Percentiles rank a stretch among this genome's conserved stretches.
phyloP scores from a whole-genome alignment of 306 rosid genomes.

The Purshia tridentata region DNA sequence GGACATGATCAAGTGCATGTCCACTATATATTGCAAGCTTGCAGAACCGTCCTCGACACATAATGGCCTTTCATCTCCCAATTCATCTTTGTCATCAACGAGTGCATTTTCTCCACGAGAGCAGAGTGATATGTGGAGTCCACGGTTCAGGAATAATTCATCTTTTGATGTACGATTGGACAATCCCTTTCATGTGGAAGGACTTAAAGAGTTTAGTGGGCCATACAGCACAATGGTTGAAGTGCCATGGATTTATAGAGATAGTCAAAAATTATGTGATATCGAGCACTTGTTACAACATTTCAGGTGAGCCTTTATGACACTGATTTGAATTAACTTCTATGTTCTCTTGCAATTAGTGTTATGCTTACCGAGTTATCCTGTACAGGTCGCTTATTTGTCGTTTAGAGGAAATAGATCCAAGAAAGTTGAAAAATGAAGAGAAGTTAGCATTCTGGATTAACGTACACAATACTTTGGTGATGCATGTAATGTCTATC shows the following conservation, averaged over 20 bases:
- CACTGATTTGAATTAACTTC: not conserved
- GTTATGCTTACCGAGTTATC: constrained; percentile 22
- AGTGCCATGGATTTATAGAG: constrained; percentile 85
- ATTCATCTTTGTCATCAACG: constrained; percentile 71
- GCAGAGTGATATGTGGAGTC: constrained; percentile 84
- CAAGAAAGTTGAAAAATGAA: constrained; percentile 67
- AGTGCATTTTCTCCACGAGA: constrained; percentile 74
- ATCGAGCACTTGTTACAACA: constrained; percentile 72
- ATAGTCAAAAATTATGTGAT: constrained; percentile 63
- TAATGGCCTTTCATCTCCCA: constrained; percentile 77
- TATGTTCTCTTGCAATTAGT: constrained; percentile 5
- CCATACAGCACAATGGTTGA: constrained; percentile 99
- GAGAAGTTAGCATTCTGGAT: constrained; percentile 99
- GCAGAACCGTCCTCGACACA: constrained; percentile 69
- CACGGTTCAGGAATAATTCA: constrained; percentile 61
- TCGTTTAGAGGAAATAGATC: constrained; percentile 77
- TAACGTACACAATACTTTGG: constrained; percentile 88
- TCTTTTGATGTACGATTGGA: constrained; percentile 77
- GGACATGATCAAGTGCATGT: constrained; percentile 93
- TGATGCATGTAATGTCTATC: constrained; percentile 82
- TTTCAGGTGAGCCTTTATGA: constrained; percentile 59
- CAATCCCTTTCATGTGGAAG: constrained; percentile 87
- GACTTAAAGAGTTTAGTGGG: constrained; percentile 91
- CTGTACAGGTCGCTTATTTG: constrained; percentile 68
- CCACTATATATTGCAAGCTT: constrained; percentile 87